Conservation (phyloP, 2,329 filamentous ascomycete species). For the Fusarium coicis region DNA sequence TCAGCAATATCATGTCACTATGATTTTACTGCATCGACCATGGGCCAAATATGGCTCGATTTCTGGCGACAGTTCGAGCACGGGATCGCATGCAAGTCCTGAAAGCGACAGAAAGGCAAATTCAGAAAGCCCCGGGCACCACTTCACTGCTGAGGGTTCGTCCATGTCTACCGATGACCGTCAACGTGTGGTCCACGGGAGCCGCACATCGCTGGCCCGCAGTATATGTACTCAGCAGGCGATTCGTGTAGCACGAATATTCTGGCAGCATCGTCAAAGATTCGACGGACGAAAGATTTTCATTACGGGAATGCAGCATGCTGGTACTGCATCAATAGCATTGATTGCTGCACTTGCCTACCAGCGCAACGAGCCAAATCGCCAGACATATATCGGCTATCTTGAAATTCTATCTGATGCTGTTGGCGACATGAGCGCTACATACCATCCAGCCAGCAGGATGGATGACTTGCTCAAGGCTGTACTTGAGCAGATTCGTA, state of each 20-base stretch:
- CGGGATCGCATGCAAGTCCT: constrained; percentile 49
- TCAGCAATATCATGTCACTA: constrained; percentile 64
- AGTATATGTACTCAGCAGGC: constrained; percentile 66
- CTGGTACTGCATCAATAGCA: constrained; percentile 64
- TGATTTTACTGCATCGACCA: constrained; percentile 64
- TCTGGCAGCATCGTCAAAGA: constrained; percentile 64
- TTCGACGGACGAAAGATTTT: constrained; percentile 63
- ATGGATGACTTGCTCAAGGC: constrained; percentile 64
- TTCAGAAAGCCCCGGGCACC: constrained; percentile 25
- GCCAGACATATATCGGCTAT: constrained; percentile 56
- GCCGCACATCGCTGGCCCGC: constrained; percentile 58
- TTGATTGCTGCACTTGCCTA: constrained; percentile 61
- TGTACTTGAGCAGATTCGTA: constrained; percentile 61
- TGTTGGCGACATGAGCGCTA: constrained; percentile 62
- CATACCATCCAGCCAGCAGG: constrained; percentile 63
- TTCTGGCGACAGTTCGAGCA: constrained; percentile 45
- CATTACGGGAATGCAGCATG: constrained; percentile 63
- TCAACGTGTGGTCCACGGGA: constrained; percentile 52
- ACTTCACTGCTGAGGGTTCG: constrained; percentile 34
- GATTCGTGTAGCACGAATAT: constrained; percentile 62
- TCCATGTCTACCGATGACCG: constrained; percentile 47
- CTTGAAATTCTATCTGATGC: constrained; percentile 64
- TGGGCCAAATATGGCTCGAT: constrained; percentile 63
- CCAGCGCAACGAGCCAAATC: constrained; percentile 50
- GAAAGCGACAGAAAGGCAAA: constrained; percentile 35